A percentile compares a stretch with the other conserved stretches of the same genome.
These are phyloP conservation scores for Penicillium tannophilum DNA, from an alignment of 495 filamentous ascomycete species.

Conservation along the genomic window DNA sequence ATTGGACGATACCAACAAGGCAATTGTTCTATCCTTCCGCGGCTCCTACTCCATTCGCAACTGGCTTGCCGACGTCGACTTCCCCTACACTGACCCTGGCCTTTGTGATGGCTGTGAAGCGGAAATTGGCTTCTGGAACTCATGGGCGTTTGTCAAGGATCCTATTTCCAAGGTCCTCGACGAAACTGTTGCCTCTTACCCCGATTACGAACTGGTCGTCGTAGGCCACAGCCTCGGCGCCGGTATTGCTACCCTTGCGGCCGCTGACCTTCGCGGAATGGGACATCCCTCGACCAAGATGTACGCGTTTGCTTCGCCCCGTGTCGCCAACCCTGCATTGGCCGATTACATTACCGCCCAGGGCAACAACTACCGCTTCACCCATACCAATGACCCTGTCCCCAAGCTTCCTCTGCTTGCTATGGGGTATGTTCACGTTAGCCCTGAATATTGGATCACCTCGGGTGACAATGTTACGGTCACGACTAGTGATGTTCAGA, in stretches of 20 bases:
- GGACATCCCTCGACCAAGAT: conserved; percentile 41
- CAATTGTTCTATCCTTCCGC: conserved; percentile 66
- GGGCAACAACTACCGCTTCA: conserved; percentile 61
- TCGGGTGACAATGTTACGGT: conserved; percentile 36
- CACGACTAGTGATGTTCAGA: conserved; percentile 34
- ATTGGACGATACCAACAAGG: conserved; percentile 56
- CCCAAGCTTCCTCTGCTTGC: conserved; percentile 60
- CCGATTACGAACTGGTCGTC: conserved; percentile 53
- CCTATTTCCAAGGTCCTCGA: conserved; percentile 41
- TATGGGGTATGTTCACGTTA: conserved; percentile 60
- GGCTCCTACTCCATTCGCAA: conserved; percentile 66
- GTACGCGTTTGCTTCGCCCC: conserved; percentile 69
- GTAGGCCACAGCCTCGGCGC: conserved; percentile 69
- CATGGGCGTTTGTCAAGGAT: conserved; percentile 47
- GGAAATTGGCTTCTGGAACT: conserved; percentile 55
- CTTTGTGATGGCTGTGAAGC: conserved; percentile 53
- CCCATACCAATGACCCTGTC: conserved; percentile 64
- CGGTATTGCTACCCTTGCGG: conserved; percentile 61
- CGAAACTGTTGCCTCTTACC: conserved; percentile 34
- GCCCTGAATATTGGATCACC: conserved; percentile 64
- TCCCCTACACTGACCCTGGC: conserved; percentile 35
- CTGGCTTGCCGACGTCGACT: conserved; percentile 61
- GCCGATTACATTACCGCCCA: conserved; percentile 55
- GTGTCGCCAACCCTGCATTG: conserved; percentile 59
- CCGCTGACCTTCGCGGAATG: conserved; percentile 53